Conservation (phyloP, 768 basidiomycete genomes). For the Amanita pseudoporphyria region DNA sequence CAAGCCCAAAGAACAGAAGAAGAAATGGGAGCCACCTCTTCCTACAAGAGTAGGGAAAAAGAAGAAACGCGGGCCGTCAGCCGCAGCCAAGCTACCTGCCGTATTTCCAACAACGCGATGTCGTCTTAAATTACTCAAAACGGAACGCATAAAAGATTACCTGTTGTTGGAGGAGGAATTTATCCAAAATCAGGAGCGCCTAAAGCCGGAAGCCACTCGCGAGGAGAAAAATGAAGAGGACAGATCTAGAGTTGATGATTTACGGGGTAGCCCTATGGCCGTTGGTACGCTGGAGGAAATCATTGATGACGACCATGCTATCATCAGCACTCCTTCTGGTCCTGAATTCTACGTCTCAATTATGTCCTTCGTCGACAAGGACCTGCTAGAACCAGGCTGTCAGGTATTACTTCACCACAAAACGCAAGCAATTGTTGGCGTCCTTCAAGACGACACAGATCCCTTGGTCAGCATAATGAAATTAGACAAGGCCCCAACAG, state of each 20-base stretch:
- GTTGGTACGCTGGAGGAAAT: slow-evolving; percentile 98
- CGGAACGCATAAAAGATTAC: slow-evolving; percentile 98
- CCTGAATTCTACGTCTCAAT: slow-evolving; percentile 97
- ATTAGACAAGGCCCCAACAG: slow-evolving; percentile 96
- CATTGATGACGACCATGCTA: slow-evolving; percentile 98
- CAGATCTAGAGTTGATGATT: slow-evolving; percentile 83
- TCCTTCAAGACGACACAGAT: slow-evolving; percentile 89
- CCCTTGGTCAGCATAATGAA: slow-evolving; percentile 99
- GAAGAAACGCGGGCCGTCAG: slow-evolving; percentile 89
- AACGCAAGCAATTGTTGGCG: slow-evolving; percentile 90
- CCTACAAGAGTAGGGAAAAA: slow-evolving; percentile 97
- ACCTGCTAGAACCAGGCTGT: slow-evolving; percentile 92
- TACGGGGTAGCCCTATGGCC: slow-evolving; percentile 95
- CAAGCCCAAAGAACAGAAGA: slow-evolving; percentile 48
- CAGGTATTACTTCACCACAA: slow-evolving; percentile 94
- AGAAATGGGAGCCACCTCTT: slow-evolving; percentile 98
- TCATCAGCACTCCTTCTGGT: slow-evolving; percentile 88
- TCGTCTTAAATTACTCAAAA: slow-evolving; percentile 88
- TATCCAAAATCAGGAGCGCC: slow-evolving; percentile 82
- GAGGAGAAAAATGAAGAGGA: slow-evolving; percentile 98
- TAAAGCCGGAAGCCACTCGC: slow-evolving; percentile 77
- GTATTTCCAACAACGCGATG: slow-evolving; percentile 94
- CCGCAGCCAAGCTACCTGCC: slow-evolving; percentile 84
- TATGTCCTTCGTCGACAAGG: slow-evolving; percentile 98
- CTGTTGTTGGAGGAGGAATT: slow-evolving; percentile 93